Conservation (phyloP, 768 basidiomycete species). For the Sarcodon aspratus region DNA sequence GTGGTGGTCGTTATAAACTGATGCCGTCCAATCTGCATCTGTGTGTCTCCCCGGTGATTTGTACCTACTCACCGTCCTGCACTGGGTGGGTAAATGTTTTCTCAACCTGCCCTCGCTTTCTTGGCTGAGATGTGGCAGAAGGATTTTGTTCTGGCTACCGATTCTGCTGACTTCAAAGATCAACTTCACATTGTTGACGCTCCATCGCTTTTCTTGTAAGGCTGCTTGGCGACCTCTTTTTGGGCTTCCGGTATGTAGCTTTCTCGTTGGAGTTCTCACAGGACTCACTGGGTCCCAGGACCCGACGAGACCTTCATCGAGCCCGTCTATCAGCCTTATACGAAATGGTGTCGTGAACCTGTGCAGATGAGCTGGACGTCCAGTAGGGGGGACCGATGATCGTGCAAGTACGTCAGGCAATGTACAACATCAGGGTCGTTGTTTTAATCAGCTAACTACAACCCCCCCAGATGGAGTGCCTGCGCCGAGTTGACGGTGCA, state of each 20-base stretch:
- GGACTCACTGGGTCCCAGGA: not conserved
- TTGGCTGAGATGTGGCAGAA: not conserved
- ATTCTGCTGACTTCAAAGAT: constrained; percentile 14
- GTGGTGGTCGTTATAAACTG: no score
- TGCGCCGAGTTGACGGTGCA: no score
- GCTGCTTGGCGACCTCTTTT: constrained; percentile 24
- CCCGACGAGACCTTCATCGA: constrained; percentile 9
- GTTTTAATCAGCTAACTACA: no score
- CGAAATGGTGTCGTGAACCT: constrained; percentile 14
- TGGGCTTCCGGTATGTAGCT: constrained; percentile 10
- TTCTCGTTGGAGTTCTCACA: not conserved
- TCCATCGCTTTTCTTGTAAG: constrained; percentile 30
- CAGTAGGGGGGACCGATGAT: not conserved
- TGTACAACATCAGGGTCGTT: no score
- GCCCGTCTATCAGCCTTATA: constrained; percentile 18
- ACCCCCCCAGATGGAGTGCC: no score
- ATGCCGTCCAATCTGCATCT: no score
- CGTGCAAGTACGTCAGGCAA: no score
- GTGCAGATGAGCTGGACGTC: not conserved
- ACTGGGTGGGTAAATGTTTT: not conserved
- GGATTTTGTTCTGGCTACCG: constrained; percentile 1
- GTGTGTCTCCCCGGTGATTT: no score
- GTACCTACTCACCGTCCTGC: no score
- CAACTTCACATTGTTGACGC: constrained; percentile 19
- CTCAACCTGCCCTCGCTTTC: not conserved